Percentiles rank a stretch among this genome's conserved stretches.
These are phyloP conservation scores for Neurospora sp. DNA, from an alignment of 495 filamentous ascomycete genomes.

Conservation along the genomic window DNA sequence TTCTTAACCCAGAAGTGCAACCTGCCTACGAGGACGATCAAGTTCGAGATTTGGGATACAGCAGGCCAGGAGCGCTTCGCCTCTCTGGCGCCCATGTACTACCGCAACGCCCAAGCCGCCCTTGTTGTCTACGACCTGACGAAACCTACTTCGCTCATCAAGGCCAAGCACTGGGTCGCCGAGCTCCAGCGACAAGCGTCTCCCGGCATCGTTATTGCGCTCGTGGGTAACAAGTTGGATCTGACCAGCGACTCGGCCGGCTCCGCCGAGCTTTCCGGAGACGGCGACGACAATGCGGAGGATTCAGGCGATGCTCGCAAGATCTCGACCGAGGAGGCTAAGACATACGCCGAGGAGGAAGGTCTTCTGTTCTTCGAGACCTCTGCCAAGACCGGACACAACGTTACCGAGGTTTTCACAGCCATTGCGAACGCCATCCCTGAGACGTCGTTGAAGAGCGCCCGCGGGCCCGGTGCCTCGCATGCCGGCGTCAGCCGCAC, in stretches of 20 bases:
- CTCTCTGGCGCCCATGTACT: conserved; percentile 97
- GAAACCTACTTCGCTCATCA: conserved; percentile 87
- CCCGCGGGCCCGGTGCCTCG: conserved; percentile 55
- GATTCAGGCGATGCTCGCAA: conserved; percentile 76
- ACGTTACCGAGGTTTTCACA: conserved; percentile 92
- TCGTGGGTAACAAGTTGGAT: conserved; percentile 97
- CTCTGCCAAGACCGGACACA: conserved; percentile 88
- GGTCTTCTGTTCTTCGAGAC: conserved; percentile 93
- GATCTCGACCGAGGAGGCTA: conserved; percentile 79
- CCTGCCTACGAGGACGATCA: conserved; percentile 91
- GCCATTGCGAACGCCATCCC: conserved; percentile 98
- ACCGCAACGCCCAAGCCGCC: conserved; percentile 97
- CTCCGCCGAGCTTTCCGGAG: conserved; percentile 32
- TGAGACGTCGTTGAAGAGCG: conserved; percentile 86
- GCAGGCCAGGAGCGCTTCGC: conserved; percentile 98
- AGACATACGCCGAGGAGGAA: conserved; percentile 89
- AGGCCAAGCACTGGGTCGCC: conserved; percentile 98
- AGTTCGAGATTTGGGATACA: conserved; percentile 99
- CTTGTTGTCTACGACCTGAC: conserved; percentile 98
- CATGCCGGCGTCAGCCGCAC: conserved; percentile 40
- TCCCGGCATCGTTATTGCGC: conserved; percentile 92
- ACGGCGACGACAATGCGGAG: conserved; percentile 24
- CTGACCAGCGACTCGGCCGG: conserved; percentile 50
- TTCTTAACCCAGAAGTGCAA: conserved; percentile 98
- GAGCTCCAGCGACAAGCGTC: conserved; percentile 96